Percentiles rank a stretch among this genome's conserved stretches.
Evolutionary conservation across 371 early-diverging fungal genomes (phyloP).

Genomic region (Rhizopus microsporus): DNA sequence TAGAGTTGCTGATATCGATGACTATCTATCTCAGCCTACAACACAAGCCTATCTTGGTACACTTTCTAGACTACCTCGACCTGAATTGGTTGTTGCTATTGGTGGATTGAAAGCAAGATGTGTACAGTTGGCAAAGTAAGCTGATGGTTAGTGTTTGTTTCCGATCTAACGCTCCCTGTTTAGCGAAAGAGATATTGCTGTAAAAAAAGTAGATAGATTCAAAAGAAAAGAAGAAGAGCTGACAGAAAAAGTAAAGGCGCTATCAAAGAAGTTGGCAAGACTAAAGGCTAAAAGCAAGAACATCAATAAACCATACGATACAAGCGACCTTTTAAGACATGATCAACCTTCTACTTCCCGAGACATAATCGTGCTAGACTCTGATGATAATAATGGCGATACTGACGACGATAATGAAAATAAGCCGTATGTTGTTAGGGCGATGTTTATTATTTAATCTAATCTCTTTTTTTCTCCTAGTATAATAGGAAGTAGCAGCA

Average conservation of each 20-base stretch:
- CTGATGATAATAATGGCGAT: not conserved
- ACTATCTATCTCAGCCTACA: constrained; percentile 1
- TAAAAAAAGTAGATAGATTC: not conserved
- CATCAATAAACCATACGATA: not conserved
- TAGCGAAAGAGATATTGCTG: not conserved
- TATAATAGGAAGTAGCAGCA: not conserved
- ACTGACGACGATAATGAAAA: not conserved
- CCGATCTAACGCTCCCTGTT: not conserved
- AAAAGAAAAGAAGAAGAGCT: not conserved
- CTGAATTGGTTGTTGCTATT: not conserved
- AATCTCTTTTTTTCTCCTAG: not conserved
- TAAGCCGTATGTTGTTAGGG: not conserved
- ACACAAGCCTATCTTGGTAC: not conserved
- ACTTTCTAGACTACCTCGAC: not conserved
- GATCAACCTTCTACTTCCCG: not conserved
- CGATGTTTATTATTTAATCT: not conserved
- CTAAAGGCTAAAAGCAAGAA: not conserved
- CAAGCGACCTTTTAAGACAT: not conserved
- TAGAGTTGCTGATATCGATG: constrained; percentile 18
- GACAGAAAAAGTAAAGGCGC: not conserved
- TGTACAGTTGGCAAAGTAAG: not conserved
- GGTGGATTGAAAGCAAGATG: not conserved
- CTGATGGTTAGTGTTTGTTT: not conserved
- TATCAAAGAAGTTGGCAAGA: not conserved
- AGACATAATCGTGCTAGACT: constrained; percentile 3